phyloP scores from a whole-genome alignment of 805 yeast genomes.

The Schwanniomyces sp. region DNA sequence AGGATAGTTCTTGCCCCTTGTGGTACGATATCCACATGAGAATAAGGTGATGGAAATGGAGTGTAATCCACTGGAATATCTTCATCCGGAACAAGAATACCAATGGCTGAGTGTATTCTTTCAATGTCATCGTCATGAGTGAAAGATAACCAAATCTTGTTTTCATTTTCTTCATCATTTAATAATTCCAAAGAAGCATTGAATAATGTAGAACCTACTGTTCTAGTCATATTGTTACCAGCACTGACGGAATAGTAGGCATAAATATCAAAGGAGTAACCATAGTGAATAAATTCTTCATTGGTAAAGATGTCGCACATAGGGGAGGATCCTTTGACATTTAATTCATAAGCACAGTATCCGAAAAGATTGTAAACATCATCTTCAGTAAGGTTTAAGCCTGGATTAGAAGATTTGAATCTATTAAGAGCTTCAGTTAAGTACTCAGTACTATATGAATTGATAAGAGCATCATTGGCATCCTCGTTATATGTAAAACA shows the following conservation, averaged over 20 bases:
- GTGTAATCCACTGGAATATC: conserved; percentile 47
- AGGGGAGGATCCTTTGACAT: conserved; percentile 63
- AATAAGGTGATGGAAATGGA: conserved; percentile 49
- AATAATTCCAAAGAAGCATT: conserved; percentile 52
- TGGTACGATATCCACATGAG: conserved; percentile 37
- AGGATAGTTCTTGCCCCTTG: conserved; percentile 41
- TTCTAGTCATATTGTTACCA: conserved; percentile 57
- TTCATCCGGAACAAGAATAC: conserved; percentile 45
- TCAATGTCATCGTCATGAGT: conserved; percentile 73
- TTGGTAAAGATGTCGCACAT: conserved; percentile 69
- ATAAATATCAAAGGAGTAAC: conserved; percentile 58
- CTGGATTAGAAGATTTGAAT: conserved; percentile 54
- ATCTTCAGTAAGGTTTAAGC: conserved; percentile 46
- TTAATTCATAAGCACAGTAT: conserved; percentile 75
- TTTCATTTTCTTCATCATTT: conserved; percentile 38
- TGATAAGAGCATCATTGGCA: conserved; percentile 21
- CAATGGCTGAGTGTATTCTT: conserved; percentile 63
- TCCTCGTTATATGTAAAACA: conserved; percentile 39
- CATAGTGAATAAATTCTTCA: conserved; percentile 63
- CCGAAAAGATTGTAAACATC: conserved; percentile 57
- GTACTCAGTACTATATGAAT: conserved; percentile 39
- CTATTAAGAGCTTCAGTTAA: conserved; percentile 57
- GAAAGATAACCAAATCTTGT: conserved; percentile 65
- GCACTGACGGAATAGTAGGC: conserved; percentile 64
- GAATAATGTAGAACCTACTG: conserved; percentile 59